Evolutionary conservation across 805 yeast species (phyloP), one percentile per base, ranked within the genome.

Genomic region (Zygosaccharomyces siamensis): DNA sequence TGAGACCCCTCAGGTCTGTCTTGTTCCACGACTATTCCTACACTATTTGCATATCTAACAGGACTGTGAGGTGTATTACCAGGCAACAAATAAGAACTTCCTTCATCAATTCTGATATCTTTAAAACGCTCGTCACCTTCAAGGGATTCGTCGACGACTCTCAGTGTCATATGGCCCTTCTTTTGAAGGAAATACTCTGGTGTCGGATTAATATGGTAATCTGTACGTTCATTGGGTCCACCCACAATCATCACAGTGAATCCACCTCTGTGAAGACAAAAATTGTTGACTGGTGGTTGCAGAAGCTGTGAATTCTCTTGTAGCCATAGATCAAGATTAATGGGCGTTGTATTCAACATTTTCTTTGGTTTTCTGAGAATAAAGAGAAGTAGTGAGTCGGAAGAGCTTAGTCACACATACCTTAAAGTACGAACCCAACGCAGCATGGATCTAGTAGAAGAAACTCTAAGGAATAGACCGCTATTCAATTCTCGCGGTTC

Each of bases 191-290:
- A 90, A 79, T 89, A 90, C 61, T 90, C 97, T 0, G 97, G 97
- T 0, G 97, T 90, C 59, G 88, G 95, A 62, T 90, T 90, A 43
- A 90, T 79, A 62, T 90, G 97, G 64, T 88, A 90, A 64, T 90
- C 97, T 0, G 96, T 89, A 49, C 97, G 75, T 60, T 84, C 95
- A 64, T 90, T 90, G 3, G 97, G 97, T 0, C 97, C 97, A 12
- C 97, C 97, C 1, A 90, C 95, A 45, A 89, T 82, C 97, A 90
- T 90, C 32, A 89, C 89, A 0, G 97, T 89, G 64, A 86, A 86
- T 0, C 97, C 97, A 4, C 95, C 96, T 42, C 89, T 74, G 67
- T 90, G 96, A 26, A 90, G 78, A 61, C 97, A 89, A 69, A 70
- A 90, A 63, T 90, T 90, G 67, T 89, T 89, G 30, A 90, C 96